Evolutionary conservation across 1,284 basidiomycete species (phyloP), one percentile per base, ranked within the genome.

Genomic region (Irpex lacteus): DNA sequence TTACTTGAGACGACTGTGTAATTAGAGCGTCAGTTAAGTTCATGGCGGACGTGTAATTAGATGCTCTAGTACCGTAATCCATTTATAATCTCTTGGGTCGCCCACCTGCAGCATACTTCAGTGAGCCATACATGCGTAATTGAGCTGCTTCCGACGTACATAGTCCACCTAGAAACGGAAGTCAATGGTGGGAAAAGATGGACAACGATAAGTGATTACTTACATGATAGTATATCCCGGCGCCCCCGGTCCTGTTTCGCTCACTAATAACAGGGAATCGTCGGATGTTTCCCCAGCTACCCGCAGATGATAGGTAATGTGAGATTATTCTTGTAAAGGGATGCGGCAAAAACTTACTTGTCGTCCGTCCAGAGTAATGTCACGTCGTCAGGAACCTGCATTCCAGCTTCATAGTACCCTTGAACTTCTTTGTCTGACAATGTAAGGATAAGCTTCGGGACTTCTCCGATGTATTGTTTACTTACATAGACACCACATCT

Each of bases 171-270:
- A 49, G 2, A 15, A 26, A 38, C 15, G 8, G 15, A n/a, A 59
- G 21, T 47, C 19, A 3, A 62, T 57, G n/a, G 55, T 37, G 49
- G 7, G 15, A 38, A 54, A 18, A 37, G 4, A 49, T 7, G 59
- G 47, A 44, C n/a, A 62, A 58, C 40, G 13, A 9, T 3, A 5
- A 4, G 26, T 26, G 3, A 26, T 26, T 26, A 60, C 81, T 68
- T 63, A 85, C 85, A 70, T 88, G 87, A 71, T 88, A 89, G 70
- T 89, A 89, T 1, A 89, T 82, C 55, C 86, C 87, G 40, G 86
- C 85, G 50, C 87, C 87, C 40, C 87, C 88, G 0, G 81, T 80
- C 40, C 86, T 74, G 66, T 84, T 83, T 4, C 81, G 78, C 68
- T 87, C 85, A 36, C 75, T 75, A 7, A 74, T 69, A 8, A 81